A percentile compares a stretch with the other conserved stretches of the same genome.
These are phyloP conservation scores for Nicotiana paniculata DNA, from an alignment of 257 asterid genomes.

Conservation along the genomic window DNA sequence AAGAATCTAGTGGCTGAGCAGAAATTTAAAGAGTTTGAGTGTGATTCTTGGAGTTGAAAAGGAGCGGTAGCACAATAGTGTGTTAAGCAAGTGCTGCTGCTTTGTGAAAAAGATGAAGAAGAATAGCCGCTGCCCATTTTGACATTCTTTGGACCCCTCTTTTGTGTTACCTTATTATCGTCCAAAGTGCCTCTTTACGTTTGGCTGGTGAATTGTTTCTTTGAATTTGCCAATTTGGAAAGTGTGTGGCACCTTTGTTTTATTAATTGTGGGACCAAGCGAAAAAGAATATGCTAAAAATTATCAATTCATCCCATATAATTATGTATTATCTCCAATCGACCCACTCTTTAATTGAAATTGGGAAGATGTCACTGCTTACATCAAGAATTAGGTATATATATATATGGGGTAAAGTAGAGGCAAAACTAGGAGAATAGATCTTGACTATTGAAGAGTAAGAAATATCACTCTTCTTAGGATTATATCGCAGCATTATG, in stretches of 20 bases:
- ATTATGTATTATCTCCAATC: not conserved
- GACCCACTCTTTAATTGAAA: not conserved
- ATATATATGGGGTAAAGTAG: no score
- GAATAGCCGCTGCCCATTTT: slow-evolving; percentile 29
- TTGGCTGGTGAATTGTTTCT: no score
- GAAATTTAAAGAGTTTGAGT: slow-evolving; percentile 7
- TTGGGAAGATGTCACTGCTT: not conserved
- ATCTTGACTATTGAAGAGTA: no score
- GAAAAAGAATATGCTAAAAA: not conserved
- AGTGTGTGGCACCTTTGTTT: not conserved
- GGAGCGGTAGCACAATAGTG: slow-evolving; percentile 1
- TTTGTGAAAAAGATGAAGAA: slow-evolving; percentile 12
- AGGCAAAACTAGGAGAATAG: no score
- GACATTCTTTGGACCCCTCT: slow-evolving; percentile 1
- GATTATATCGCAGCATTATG: no score
- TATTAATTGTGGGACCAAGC: not conserved
- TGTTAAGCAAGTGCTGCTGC: not conserved
- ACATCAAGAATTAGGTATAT: not conserved
- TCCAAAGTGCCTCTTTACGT: not conserved
- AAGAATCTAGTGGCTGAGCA: slow-evolving; percentile 6
- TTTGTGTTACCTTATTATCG: not conserved
- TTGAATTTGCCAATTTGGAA: not conserved
- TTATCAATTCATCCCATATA: not conserved
- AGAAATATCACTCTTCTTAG: no score
- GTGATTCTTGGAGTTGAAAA: slow-evolving; percentile 8